These are phyloP conservation scores for Aspergillus pseudotamarii DNA, from an alignment of 2,329 filamentous ascomycete genomes.

Conservation along the genomic window DNA sequence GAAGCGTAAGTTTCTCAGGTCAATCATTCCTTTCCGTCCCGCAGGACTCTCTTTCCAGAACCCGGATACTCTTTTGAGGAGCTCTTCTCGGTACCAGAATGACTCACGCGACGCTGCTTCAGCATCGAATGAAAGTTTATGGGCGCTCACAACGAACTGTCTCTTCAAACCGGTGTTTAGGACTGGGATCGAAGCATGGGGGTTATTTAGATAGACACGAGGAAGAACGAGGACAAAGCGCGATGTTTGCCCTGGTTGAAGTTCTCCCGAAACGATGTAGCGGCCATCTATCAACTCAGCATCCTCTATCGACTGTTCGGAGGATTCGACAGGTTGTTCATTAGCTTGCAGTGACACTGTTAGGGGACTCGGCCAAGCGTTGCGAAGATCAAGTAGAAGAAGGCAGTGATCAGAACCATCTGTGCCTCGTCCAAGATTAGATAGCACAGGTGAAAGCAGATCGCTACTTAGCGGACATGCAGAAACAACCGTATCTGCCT, in stretches of 20 bases:
- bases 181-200: constrained; percentile 75
- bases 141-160: constrained; percentile 88
- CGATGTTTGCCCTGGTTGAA: constrained; percentile 65
- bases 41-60: constrained; percentile 69
- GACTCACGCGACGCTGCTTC: constrained; percentile 78
- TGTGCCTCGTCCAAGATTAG: constrained; percentile 43
- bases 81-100: constrained; percentile 87
- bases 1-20: constrained; percentile 75
- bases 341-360: constrained; percentile 62
- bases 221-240: constrained; percentile 76
- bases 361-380: constrained; percentile 84
- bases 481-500: constrained; percentile 12
- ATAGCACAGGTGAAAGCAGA: constrained; percentile 51
- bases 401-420: constrained; percentile 70
- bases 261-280: constrained; percentile 45
- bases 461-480: constrained; percentile 34
- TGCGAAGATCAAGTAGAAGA: constrained; percentile 80
- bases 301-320: constrained; percentile 16
- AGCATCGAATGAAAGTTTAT: constrained; percentile 75
- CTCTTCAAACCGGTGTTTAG: constrained; percentile 79
- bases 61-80: constrained; percentile 71
- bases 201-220: constrained; percentile 74
- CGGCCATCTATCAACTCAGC: constrained; percentile 23
- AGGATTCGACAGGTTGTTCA: constrained; percentile 26
- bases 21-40: constrained; percentile 67